Evolutionary conservation across 106 monocot species (phyloP).

Genomic region (Dendrobium officinale): DNA sequence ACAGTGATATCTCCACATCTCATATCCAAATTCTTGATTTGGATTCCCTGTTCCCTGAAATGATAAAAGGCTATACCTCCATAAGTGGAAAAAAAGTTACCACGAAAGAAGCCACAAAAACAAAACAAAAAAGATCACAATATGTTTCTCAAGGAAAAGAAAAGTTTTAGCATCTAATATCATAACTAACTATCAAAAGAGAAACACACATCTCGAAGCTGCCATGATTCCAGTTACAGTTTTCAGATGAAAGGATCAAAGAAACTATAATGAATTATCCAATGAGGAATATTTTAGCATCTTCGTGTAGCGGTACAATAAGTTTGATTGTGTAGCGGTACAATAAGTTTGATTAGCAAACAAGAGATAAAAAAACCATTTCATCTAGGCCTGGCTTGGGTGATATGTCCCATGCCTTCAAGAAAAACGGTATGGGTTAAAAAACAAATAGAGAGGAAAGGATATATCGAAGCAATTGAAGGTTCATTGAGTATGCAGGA

Average conservation of each 20-base stretch:
- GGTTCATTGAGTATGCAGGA: background rate
- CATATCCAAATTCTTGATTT: conserved; percentile 68
- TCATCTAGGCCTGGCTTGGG: background rate
- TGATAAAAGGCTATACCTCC: conserved; percentile 10
- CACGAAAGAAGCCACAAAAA: background rate
- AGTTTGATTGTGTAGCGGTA: background rate
- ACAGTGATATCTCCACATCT: conserved; percentile 49
- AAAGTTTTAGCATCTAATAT: background rate
- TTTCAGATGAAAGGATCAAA: background rate
- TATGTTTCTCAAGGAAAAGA: too few relatives aligned
- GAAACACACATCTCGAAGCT: background rate
- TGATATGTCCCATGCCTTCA: background rate
- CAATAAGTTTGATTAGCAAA: background rate
- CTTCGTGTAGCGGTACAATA: background rate
- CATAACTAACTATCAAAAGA: background rate
- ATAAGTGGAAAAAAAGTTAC: background rate
- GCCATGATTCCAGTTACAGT: background rate
- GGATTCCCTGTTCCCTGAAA: conserved; percentile 60
- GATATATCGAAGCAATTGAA: background rate
- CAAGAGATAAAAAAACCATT: background rate
- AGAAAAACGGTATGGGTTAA: background rate
- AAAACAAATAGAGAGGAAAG: too few relatives aligned
- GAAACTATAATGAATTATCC: background rate
- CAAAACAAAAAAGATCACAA: background rate
- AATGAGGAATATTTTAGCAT: conserved; percentile 1